These are phyloP conservation scores for Claviceps sp. DNA, from an alignment of 2,329 filamentous ascomycete genomes.

Conservation along the genomic window DNA sequence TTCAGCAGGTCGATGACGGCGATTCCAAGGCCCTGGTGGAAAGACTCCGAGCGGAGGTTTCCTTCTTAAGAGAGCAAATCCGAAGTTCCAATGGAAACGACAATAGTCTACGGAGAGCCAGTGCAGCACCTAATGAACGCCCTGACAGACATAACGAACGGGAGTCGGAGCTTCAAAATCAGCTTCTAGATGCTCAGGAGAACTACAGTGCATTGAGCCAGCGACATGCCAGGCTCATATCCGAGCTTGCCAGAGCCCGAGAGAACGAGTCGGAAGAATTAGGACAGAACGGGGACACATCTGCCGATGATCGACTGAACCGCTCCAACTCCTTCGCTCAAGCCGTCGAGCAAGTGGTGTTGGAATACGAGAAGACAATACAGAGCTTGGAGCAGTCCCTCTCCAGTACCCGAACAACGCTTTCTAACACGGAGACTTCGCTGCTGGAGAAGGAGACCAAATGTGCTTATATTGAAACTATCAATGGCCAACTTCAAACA, in stretches of 20 bases:
- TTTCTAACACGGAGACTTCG: constrained; percentile 73
- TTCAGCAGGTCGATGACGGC: constrained; percentile 83
- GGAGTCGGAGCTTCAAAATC: constrained; percentile 84
- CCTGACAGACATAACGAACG: constrained; percentile 69
- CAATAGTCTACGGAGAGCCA: constrained; percentile 39
- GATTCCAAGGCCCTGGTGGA: constrained; percentile 94
- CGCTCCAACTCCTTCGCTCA: constrained; percentile 92
- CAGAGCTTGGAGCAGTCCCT: constrained; percentile 85
- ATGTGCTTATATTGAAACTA: constrained; percentile 82
- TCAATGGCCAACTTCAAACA: constrained; percentile 78
- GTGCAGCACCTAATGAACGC: constrained; percentile 49
- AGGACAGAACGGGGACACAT: constrained; percentile 38
- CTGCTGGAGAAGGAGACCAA: constrained; percentile 89
- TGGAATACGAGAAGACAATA: constrained; percentile 98
- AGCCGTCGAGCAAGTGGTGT: constrained; percentile 86
- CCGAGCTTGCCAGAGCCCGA: constrained; percentile 78
- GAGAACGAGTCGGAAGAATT: constrained; percentile 53
- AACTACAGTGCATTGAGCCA: constrained; percentile 86
- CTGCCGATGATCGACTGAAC: constrained; percentile 76
- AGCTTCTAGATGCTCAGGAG: constrained; percentile 83
- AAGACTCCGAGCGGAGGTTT: constrained; percentile 81
- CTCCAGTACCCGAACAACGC: constrained; percentile 70
- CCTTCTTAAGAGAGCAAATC: constrained; percentile 88
- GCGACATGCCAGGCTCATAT: constrained; percentile 88
- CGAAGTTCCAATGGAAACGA: constrained; percentile 59